Evolutionary conservation across 805 yeast genomes (phyloP).

Genomic region (Candida orba): DNA sequence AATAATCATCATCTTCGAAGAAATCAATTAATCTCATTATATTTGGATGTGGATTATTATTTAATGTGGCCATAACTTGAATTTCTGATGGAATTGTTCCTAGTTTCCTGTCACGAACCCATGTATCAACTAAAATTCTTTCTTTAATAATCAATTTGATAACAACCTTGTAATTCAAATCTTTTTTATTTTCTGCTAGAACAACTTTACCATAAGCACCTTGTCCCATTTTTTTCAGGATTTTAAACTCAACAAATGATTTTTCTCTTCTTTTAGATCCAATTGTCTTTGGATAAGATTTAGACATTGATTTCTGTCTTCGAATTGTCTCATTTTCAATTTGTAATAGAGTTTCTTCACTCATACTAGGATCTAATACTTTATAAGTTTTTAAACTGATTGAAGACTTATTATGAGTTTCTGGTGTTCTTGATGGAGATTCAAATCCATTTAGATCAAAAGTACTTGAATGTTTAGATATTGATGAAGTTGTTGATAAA

Average conservation of each 20-base stretch:
- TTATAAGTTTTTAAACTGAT: constrained; percentile 12
- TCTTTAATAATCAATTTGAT: constrained; percentile 89
- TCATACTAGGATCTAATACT: constrained; percentile 12
- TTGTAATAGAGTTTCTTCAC: constrained; percentile 36
- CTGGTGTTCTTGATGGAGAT: not conserved
- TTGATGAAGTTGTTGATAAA: constrained; percentile 5
- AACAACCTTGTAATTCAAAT: constrained; percentile 59
- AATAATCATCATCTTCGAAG: constrained; percentile 85
- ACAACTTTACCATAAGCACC: constrained; percentile 97
- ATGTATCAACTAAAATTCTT: constrained; percentile 89
- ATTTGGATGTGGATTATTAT: constrained; percentile 75
- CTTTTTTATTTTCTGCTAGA: constrained; percentile 60
- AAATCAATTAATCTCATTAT: constrained; percentile 81
- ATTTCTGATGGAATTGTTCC: constrained; percentile 98
- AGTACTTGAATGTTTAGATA: constrained; percentile 5
- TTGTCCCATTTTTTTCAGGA: constrained; percentile 79
- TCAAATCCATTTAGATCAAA: constrained; percentile 1
- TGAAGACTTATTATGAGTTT: constrained; percentile 5
- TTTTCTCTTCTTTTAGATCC: constrained; percentile 69
- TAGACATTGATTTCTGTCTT: constrained; percentile 30
- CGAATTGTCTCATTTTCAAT: constrained; percentile 40
- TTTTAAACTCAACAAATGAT: constrained; percentile 60
- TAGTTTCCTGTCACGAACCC: constrained; percentile 87
- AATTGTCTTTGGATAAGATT: constrained; percentile 34
- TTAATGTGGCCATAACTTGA: constrained; percentile 81